Percentiles rank a stretch among this genome's conserved stretches.
phyloP scores from a whole-genome alignment of 2,329 filamentous ascomycete species.

The Coniochaeta sp. region DNA sequence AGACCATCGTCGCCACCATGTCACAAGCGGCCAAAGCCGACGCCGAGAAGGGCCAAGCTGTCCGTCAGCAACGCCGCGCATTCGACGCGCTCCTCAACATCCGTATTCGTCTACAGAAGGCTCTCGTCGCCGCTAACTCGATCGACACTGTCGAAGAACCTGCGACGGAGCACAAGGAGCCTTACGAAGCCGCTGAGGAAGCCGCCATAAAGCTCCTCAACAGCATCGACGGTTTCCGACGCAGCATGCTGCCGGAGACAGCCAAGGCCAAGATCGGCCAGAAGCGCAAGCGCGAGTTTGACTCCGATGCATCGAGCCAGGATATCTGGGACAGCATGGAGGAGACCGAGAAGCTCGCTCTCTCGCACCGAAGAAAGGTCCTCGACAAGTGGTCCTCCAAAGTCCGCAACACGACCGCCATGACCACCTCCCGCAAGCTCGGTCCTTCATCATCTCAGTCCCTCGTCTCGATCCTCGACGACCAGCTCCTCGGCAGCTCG shows the following conservation, averaged over 20 bases:
- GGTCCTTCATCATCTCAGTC: slow-evolving; percentile 45
- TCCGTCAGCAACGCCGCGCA: slow-evolving; percentile 75
- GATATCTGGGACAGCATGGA: slow-evolving; percentile 69
- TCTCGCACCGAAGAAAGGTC: slow-evolving; percentile 58
- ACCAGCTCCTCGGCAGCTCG: slow-evolving; percentile 54
- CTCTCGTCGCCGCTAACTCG: slow-evolving; percentile 74
- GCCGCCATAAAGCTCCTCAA: slow-evolving; percentile 82
- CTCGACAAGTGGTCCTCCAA: slow-evolving; percentile 90
- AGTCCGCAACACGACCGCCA: slow-evolving; percentile 54
- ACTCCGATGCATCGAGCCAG: slow-evolving; percentile 49
- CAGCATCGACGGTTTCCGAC: slow-evolving; percentile 64
- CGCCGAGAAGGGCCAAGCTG: slow-evolving; percentile 75
- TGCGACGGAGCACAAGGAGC: slow-evolving; percentile 34
- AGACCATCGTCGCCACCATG: slow-evolving; percentile 54
- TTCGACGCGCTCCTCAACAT: slow-evolving; percentile 88
- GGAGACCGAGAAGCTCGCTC: slow-evolving; percentile 51
- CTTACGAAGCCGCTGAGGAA: slow-evolving; percentile 70
- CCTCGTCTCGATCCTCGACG: slow-evolving; percentile 59
- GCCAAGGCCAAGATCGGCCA: slow-evolving; percentile 39
- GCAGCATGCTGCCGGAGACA: slow-evolving; percentile 44
- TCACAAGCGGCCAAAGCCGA: slow-evolving; percentile 65
- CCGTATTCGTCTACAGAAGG: slow-evolving; percentile 89
- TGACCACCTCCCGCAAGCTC: slow-evolving; percentile 50
- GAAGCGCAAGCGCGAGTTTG: slow-evolving; percentile 54
- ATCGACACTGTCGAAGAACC: slow-evolving; percentile 40